Base-by-base conservation (phyloP, 768 basidiomycete genomes). In the Suillus tomentosus region DNA sequence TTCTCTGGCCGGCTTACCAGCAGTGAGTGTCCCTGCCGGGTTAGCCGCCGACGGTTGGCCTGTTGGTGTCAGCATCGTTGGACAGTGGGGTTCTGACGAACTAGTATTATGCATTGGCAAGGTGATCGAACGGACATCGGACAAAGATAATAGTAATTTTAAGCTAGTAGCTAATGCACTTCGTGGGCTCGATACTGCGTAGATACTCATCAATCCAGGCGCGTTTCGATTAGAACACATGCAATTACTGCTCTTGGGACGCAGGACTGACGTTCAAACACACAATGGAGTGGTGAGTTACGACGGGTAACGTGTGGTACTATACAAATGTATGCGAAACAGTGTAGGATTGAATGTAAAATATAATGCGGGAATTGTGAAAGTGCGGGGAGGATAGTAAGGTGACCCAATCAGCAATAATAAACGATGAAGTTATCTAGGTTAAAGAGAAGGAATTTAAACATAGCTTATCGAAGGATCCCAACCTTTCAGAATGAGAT, bases 1-100 rank as follows among this genome's bases (percentile, higher is more conserved):
- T 5, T 95, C 92, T 0, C 78, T 99, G 42, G 95, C 93, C 0
- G 95, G 96, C 0, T 70, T 98, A 17, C 95, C 96, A 1, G 92
- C 90, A 0, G 69, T 98, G 50, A 90, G 82, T 61, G 82, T 98
- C 0, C 95, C 95, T 0, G 74, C 75, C 10, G 82, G 84, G 0
- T 54, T 68, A 1, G 80, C 76, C 3, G 77, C 74, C 0, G 84
- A 85, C 57, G 86, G 86, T 6, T 96, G 93, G 94, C 93, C 94
- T 0, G 80, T 95, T 0, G 95, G 95, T 2, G 78, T 92, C 39
- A 94, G 91, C 67, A 69, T 97, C 34, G 87, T 94, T 0, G 92
- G 94, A 1, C 92, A 92, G 69, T 96, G 95, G 95, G 95, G 95
- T 0, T 82, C 78, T 61, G 91, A 94, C 65, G 79, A 80, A 61